phyloP scores from a whole-genome alignment of 1,284 basidiomycete genomes.

The Phellopilus nigrolimitatus region DNA sequence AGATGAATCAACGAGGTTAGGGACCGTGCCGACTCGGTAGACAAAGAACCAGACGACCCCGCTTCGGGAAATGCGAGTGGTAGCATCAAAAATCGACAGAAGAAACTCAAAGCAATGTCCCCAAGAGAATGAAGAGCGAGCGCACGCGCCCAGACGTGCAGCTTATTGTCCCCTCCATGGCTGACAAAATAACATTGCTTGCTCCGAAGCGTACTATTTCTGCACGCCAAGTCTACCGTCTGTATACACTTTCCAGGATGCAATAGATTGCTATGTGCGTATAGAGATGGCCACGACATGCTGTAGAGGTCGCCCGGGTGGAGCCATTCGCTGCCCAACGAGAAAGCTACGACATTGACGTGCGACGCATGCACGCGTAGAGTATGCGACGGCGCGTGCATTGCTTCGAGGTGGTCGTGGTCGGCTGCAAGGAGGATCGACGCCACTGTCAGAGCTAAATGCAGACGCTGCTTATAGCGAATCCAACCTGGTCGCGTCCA shows the following conservation, averaged over 20 bases:
- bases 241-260: slow-evolving; percentile 74
- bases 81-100: slow-evolving; percentile 72
- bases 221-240: slow-evolving; percentile 72
- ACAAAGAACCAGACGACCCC: slow-evolving; percentile 16
- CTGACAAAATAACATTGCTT: slow-evolving; percentile 34
- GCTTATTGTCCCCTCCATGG: slow-evolving; percentile 82
- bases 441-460: neutral
- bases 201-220: slow-evolving; percentile 45
- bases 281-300: slow-evolving; percentile 70
- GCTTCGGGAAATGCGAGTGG: slow-evolving; percentile 18
- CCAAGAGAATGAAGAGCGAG: slow-evolving; percentile 44
- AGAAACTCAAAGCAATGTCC: slow-evolving; percentile 55
- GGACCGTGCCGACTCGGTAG: slow-evolving; percentile 49
- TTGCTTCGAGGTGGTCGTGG: too few relatives aligned
- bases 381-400: slow-evolving; percentile 29
- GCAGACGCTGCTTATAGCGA: neutral
- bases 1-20: slow-evolving; percentile 83
- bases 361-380: slow-evolving; percentile 38
- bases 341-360: slow-evolving; percentile 37
- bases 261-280: slow-evolving; percentile 60
- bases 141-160: slow-evolving; percentile 62
- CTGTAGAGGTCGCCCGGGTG: slow-evolving; percentile 81
- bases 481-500: neutral
- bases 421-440: neutral
- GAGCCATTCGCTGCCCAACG: slow-evolving; percentile 66